Percentiles rank a stretch among this genome's conserved stretches.
phyloP scores from a whole-genome alignment of 192 early-diverging fungal species.

The Coemansia sp. region DNA sequence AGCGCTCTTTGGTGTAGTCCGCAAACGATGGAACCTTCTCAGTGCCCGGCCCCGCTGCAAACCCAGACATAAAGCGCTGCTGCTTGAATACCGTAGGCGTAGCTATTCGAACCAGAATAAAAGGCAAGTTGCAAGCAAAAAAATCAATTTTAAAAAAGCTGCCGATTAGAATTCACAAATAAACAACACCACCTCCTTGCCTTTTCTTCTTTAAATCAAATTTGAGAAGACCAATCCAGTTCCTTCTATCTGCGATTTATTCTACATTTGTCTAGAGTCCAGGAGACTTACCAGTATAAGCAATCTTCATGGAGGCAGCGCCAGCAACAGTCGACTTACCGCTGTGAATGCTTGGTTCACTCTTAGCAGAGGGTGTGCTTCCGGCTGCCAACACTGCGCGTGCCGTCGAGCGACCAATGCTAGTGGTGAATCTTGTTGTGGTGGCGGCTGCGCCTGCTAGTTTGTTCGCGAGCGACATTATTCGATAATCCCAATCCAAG shows the following conservation, averaged over 20 bases:
- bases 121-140: conserved; percentile 4
- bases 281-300: conserved; percentile 42
- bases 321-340: conserved; percentile 33
- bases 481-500: conserved; percentile 6
- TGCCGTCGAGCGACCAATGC: conserved; percentile 36
- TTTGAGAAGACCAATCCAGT: too few species aligned
- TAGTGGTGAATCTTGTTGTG: conserved; percentile 53
- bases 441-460: conserved; percentile 38
- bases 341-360: conserved; percentile 26
- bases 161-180: too few species aligned
- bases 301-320: conserved; percentile 34
- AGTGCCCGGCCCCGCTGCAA: conserved; percentile 60
- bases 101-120: conserved; percentile 9
- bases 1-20: conserved; percentile 73
- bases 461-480: conserved; percentile 46
- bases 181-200: too few species aligned
- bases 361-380: conserved; percentile 21
- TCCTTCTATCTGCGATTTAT: too few species aligned
- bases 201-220: too few species aligned
- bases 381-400: conserved; percentile 29
- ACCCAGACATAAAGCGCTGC: conserved; percentile 58
- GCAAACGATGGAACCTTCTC: conserved; percentile 73
- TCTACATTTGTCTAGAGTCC: neutral
- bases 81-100: conserved; percentile 40
- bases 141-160: neutral